phyloP scores from a whole-genome alignment of 1,284 basidiomycete genomes.

The Fomitiporia mediterranea region DNA sequence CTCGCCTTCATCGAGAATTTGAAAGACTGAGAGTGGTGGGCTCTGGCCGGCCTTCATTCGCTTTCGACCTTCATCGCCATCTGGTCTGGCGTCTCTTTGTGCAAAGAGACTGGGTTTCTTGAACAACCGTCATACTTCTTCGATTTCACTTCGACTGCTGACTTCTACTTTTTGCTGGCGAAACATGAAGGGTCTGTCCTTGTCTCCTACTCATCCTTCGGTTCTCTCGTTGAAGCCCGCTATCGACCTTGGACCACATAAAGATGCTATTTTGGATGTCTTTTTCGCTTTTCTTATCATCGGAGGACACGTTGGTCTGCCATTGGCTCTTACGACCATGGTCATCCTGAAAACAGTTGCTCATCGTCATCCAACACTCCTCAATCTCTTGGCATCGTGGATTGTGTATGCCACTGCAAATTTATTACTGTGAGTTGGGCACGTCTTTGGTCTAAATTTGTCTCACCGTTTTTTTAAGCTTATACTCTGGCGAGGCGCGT shows the following conservation, averaged over 20 bases:
- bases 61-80: neutral
- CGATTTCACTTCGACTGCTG: neutral
- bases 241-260: constrained; percentile 15
- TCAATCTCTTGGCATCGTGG: constrained; percentile 13
- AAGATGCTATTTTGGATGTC: constrained; percentile 12
- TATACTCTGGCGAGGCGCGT: constrained; percentile 13
- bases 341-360: constrained; percentile 4
- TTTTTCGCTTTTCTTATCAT: constrained; percentile 13
- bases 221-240: constrained; percentile 10
- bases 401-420: constrained; percentile 17
- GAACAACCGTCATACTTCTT: neutral
- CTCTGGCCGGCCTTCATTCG: neutral
- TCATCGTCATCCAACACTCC: constrained; percentile 15
- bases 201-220: neutral
- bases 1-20: neutral
- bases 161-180: neutral
- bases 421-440: constrained; percentile 12
- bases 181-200: constrained; percentile 10
- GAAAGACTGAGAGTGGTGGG: too few species aligned
- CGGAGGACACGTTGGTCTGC: constrained; percentile 17
- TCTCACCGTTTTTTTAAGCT: neutral
- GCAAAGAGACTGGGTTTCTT: neutral
- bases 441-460: neutral
- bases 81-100: neutral
- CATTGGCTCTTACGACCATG: constrained; percentile 15